These are phyloP conservation scores for Lophiostoma macrostomum DNA, from an alignment of 495 filamentous ascomycete genomes.

Conservation along the genomic window DNA sequence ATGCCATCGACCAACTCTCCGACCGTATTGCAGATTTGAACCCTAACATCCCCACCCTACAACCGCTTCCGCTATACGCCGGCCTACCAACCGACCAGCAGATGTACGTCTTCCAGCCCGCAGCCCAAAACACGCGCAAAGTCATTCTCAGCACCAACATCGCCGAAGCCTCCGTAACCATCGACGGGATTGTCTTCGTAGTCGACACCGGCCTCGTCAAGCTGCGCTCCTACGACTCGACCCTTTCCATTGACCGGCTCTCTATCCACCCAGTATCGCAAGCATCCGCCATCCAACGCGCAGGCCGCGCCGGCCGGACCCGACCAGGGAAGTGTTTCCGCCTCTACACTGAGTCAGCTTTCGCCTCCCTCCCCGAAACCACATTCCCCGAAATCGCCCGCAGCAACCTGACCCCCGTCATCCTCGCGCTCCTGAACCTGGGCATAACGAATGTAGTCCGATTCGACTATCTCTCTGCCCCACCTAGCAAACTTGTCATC, in stretches of 20 bases:
- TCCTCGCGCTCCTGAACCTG: slow-evolving; percentile 92
- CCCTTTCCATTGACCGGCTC: slow-evolving; percentile 84
- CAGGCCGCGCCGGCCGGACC: slow-evolving; percentile 87
- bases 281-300: slow-evolving; percentile 87
- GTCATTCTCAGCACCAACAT: slow-evolving; percentile 45
- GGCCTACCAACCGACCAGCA: slow-evolving; percentile 44
- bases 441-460: slow-evolving; percentile 94
- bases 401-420: slow-evolving; percentile 83
- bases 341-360: slow-evolving; percentile 79
- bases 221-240: slow-evolving; percentile 80
- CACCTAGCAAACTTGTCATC: slow-evolving; percentile 81
- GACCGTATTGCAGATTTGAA: slow-evolving; percentile 35
- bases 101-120: slow-evolving; percentile 44
- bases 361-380: slow-evolving; percentile 64
- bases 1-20: slow-evolving; percentile 37
- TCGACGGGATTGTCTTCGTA: slow-evolving; percentile 43
- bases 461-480: slow-evolving; percentile 85
- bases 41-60: slow-evolving; percentile 24
- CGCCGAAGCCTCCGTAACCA: slow-evolving; percentile 46
- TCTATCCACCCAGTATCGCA: slow-evolving; percentile 87
- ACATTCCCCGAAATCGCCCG: slow-evolving; percentile 90
- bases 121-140: slow-evolving; percentile 40
- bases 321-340: slow-evolving; percentile 94
- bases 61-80: slow-evolving; percentile 42
- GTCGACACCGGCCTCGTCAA: slow-evolving; percentile 71